These are phyloP conservation scores for Cladosporium velox DNA, from an alignment of 2,329 filamentous ascomycete genomes.

Conservation along the genomic window DNA sequence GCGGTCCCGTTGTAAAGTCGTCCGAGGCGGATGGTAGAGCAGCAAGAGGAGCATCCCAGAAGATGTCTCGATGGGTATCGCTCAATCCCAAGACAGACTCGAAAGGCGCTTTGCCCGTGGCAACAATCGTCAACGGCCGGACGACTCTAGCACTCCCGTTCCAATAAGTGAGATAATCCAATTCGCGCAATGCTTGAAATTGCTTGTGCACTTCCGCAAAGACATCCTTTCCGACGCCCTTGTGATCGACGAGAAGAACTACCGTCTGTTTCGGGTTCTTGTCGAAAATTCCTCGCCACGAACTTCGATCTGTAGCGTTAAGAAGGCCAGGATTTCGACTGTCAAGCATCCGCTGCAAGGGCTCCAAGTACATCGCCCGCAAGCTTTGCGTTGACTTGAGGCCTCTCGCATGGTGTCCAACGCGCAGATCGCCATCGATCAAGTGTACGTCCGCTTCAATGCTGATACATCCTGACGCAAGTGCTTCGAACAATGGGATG, in stretches of 20 bases:
- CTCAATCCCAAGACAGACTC: constrained; percentile 44
- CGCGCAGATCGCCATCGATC: constrained; percentile 51
- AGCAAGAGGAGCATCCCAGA: not conserved
- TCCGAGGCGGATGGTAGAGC: not conserved
- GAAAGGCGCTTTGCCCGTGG: constrained; percentile 56
- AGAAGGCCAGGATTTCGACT: not conserved
- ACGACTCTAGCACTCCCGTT: constrained; percentile 46
- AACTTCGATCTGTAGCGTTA: too few species aligned
- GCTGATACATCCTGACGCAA: constrained; percentile 56
- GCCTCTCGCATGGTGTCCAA: constrained; percentile 54
- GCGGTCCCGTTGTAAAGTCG: not conserved
- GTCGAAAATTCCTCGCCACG: not conserved
- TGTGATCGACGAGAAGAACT: constrained; percentile 5
- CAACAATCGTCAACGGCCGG: constrained; percentile 55
- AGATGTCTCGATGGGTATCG: not conserved
- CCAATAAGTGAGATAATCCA: constrained; percentile 54
- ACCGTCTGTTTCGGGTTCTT: not conserved
- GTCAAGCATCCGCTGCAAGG: constrained; percentile 58
- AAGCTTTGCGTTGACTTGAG: constrained; percentile 53
- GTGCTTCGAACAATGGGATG: constrained; percentile 57
- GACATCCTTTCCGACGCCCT: not conserved
- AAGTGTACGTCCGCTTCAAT: constrained; percentile 62
- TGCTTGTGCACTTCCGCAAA: constrained; percentile 33
- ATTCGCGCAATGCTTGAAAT: constrained; percentile 50
- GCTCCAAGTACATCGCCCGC: constrained; percentile 55